Evolutionary conservation across 163 green algal species (phyloP).

Genomic region (Chlorella variabilis): DNA sequence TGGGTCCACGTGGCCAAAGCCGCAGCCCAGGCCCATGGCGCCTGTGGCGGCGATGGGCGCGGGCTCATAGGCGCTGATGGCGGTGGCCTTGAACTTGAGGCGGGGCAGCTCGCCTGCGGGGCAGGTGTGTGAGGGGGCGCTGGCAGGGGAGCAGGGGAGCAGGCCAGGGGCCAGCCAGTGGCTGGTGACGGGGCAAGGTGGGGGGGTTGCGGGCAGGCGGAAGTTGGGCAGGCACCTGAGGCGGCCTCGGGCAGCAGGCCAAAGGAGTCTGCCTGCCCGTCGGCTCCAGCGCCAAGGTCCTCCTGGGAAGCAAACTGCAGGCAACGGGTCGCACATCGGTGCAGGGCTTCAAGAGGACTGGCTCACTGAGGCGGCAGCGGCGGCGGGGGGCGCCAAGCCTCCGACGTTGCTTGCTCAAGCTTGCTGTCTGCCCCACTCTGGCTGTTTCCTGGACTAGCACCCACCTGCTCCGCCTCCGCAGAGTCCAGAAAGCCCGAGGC

Average conservation of each 20-base stretch:
- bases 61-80: constrained; percentile 32
- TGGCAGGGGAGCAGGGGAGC: not conserved
- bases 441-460: no score
- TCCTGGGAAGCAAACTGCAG: not conserved
- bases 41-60: constrained; percentile 23
- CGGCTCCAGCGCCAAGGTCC: not conserved
- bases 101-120: not conserved
- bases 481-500: no score
- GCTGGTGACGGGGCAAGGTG: no score
- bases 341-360: no score
- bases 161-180: no score
- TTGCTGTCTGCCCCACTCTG: no score
- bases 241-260: not conserved
- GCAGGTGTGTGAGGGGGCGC: no score
- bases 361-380: no score
- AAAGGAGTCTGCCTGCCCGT: not conserved
- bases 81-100: constrained; percentile 37
- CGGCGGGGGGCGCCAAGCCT: no score
- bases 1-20: constrained; percentile 34
- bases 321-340: not conserved
- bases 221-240: not conserved
- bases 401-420: no score
- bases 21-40: constrained; percentile 18
- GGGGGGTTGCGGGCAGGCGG: not conserved
- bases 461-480: no score